Evolutionary conservation across 2,329 filamentous ascomycete species (phyloP), one percentile per base, ranked within the genome.

Genomic region (Xylariaceae sp.): DNA sequence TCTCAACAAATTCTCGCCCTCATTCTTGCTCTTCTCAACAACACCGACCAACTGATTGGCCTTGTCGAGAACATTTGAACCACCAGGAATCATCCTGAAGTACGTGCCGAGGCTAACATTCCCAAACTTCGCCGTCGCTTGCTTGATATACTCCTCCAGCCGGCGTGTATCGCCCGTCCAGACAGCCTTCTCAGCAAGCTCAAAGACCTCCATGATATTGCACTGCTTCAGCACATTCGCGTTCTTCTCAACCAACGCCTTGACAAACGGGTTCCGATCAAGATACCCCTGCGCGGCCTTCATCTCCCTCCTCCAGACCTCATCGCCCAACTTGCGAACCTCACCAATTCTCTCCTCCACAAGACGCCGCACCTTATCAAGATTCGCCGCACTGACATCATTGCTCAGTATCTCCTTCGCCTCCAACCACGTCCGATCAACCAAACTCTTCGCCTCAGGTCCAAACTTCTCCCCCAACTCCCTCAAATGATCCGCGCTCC

Each of bases 191-290:
- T 83, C 84, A 56, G 86, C 78, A 71, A 84, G 82, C 55, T 84
- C 75, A 68, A 87, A 87, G 0, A 90, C 72, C 66, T 89, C 83
- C 53, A 77, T 76, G 11, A 83, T 74, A 66, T 90, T 87, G 13
- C 87, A 88, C 62, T 83, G 76, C 76, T 88, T 90, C 53, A 92
- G 74, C 0, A 80, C 74, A 58, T 88, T 85, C 51, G 81, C 79
- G 72, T 92, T 92, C 69, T 88, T 77, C 76, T 90, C 87, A 1
- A 92, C 71, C 0, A 90, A 72, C 73, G 90, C 78, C 77, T 90
- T 91, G 60, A 89, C 75, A 75, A 89, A 78, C n/a, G 88, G 87
- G 73, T 84, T 89, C 79, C 90, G 90, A 66, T 91, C 88, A 0
- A 92, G 79, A 60, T 85, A 82, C 0, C 88, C 87, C 77, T 88